phyloP scores from a whole-genome alignment of 441 rosid genomes.

The Adansonia rubrostipa region DNA sequence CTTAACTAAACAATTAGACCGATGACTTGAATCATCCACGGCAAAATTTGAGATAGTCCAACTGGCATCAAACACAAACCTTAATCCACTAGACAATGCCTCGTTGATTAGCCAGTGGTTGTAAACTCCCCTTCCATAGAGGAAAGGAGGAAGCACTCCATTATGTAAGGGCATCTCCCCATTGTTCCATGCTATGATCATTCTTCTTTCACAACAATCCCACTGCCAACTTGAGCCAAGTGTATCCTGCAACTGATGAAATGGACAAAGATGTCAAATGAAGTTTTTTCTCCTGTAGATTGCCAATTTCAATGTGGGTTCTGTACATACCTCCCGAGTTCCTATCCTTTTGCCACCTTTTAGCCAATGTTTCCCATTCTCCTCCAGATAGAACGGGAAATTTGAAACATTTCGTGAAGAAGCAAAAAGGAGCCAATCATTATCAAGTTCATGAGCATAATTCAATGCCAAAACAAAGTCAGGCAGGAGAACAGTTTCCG shows the following conservation, averaged over 20 bases:
- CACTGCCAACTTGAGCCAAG: constrained; percentile 40
- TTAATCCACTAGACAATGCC: constrained; percentile 58
- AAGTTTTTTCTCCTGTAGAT: constrained; percentile 23
- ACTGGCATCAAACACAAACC: constrained; percentile 88
- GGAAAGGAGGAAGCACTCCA: constrained; percentile 88
- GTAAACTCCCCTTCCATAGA: constrained; percentile 71
- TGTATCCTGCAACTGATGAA: constrained; percentile 74
- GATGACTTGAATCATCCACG: constrained; percentile 35
- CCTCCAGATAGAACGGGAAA: constrained; percentile 61
- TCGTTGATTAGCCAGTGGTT: constrained; percentile 77
- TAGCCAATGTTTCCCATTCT: constrained; percentile 60
- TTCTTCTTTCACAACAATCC: constrained; percentile 51
- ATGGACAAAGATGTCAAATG: constrained; percentile 44
- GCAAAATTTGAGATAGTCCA: constrained; percentile 60
- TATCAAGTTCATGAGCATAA: constrained; percentile 57
- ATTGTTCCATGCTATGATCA: constrained; percentile 84
- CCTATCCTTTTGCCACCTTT: constrained; percentile 53
- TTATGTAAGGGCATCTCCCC: constrained; percentile 58
- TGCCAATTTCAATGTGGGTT: constrained; percentile 12
- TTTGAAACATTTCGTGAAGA: constrained; percentile 49
- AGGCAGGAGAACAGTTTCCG: constrained; percentile 59
- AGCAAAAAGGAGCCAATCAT: constrained; percentile 82
- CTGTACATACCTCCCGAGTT: constrained; percentile 27
- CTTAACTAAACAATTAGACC: constrained; percentile 32
- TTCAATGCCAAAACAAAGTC: constrained; percentile 61